Base-by-base conservation (phyloP, 345 rosid species). In the Murraya koenigii region DNA sequence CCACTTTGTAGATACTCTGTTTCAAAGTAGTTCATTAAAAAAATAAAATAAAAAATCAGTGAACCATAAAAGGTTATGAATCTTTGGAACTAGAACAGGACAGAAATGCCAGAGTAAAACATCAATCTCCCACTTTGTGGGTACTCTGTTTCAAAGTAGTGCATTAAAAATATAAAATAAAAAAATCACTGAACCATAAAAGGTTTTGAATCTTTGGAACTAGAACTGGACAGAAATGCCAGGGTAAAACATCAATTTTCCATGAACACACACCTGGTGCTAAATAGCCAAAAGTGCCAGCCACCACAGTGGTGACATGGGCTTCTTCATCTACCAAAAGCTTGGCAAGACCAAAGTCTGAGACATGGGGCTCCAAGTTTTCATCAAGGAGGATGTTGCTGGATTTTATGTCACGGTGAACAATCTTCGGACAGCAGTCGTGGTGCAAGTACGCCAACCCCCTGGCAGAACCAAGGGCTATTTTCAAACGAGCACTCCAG, bases 201-300 rank as follows among this genome's bases (percentile, higher is more conserved):
- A 4, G 7, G 3, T 14, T 9, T 52, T 47, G 8, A 47, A 2
- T 25, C 30, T 0, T 20, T 47, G 58, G 58, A 15, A 47, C 23
- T 47, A 36, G 58, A 25, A 69, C 36, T 0, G n/a, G 35, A 20
- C 7, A 20, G 25, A 65, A 35, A 35, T 65, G 14, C 15, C 15
- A 22, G 69, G 8, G n/a, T 35, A 65, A 9, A 35, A 65, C 36
- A 39, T 65, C 8, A 5, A 65, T 35, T n/a, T n/a, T n/a, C n/a
- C n/a, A n/a, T n/a, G n/a, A 60, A 67, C 65, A 44, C 78, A n/a
- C 66, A 93, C 99, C 98, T 77, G 99, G 99, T 49, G 99, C 99
- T 71, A 95, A 86, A 87, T 95, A 95, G 80, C 99, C 99, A 75
- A 93, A 93, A 71, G 98, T 93, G 84, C 99, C 99, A 55, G 99